Conservation (phyloP, 768 basidiomycete genomes). For the Lepiota venenata region DNA sequence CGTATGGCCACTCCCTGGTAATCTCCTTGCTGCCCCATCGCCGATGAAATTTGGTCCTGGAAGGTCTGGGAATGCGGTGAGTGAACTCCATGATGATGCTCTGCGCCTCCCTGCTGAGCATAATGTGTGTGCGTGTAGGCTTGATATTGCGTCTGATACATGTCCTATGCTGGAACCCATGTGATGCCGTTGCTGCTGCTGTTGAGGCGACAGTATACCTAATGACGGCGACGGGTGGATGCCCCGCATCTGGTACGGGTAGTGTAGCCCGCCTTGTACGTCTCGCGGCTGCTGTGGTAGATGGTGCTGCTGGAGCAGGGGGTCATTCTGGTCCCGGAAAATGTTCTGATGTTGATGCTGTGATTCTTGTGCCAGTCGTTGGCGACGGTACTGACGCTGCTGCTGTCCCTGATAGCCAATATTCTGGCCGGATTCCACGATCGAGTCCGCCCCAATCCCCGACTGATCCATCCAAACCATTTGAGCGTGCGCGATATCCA, state of each 20-base stretch:
- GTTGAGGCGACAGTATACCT: not conserved
- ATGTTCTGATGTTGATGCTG: not conserved
- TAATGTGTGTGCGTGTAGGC: not conserved
- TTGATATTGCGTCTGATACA: not conserved
- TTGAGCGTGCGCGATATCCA: not conserved
- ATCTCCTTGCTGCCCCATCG: not conserved
- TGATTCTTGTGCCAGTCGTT: not conserved
- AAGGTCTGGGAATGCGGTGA: not conserved
- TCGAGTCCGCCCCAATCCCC: not conserved
- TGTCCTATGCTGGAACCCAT: not conserved
- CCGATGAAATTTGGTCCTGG: not conserved
- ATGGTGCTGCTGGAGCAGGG: not conserved
- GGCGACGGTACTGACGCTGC: not conserved
- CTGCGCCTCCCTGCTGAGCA: not conserved
- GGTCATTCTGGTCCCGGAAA: constrained; percentile 1
- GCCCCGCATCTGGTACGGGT: not conserved
- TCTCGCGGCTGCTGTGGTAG: not conserved
- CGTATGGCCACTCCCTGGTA: not conserved
- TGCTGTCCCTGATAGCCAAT: not conserved
- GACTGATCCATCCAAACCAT: not conserved
- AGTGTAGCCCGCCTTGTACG: not conserved
- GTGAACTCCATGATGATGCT: not conserved
- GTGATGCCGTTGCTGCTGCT: not conserved
- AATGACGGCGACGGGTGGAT: not conserved
- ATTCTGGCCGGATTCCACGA: not conserved